Base-by-base conservation (phyloP, 1,284 basidiomycete genomes). In the Mycosarcoma mackinlayi region DNA sequence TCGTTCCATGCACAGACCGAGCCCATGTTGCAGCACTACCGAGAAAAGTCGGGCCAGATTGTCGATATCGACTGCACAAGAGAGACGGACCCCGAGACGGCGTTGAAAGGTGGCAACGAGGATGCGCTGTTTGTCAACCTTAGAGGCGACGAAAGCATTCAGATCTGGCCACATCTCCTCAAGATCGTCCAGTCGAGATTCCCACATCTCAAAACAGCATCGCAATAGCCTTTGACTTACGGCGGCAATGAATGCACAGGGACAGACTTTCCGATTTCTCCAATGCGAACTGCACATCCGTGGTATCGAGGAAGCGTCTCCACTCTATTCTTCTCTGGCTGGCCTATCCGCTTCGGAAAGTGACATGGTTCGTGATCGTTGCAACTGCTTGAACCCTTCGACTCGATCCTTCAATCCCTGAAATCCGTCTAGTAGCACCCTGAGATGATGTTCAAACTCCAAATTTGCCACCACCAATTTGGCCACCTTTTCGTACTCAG, bases 1-100 rank as follows among this genome's bases (percentile, higher is more conserved):
- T 88, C 90, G 52, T 98, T 94, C 84, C 94, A 96, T 80, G 86
- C 87, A n/a, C 88, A 90, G 21, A 97, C 94, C 0, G 90, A 91
- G 6, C 93, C 94, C 8, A 86, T 98, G 40, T 85, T 97, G 24
- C 85, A 88, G 44, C 91, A 94, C 84, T 97, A 92, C 83, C 77
- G 86, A 13, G 83, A 86, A 18, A 86, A 86, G 24, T 86, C 86
- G 46, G 84, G 85, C 54, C 79, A 33, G 11, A 35, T 77, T 34
- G 40, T 59, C 45, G 49, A 57, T 16, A 46, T 67, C 27, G 55
- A 62, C 28, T 71, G 64, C 46, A 48, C 60, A 2, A 42, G n/a
- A 4, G 24, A 59, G 19, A 35, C 56, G 3, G 24, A 54, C 18
- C 19, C 46, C 0, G 44, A 37, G 7, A 27, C 18, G 3, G 19